Conservation (phyloP, 805 yeast genomes). For the Maudiozyma barnettii region DNA sequence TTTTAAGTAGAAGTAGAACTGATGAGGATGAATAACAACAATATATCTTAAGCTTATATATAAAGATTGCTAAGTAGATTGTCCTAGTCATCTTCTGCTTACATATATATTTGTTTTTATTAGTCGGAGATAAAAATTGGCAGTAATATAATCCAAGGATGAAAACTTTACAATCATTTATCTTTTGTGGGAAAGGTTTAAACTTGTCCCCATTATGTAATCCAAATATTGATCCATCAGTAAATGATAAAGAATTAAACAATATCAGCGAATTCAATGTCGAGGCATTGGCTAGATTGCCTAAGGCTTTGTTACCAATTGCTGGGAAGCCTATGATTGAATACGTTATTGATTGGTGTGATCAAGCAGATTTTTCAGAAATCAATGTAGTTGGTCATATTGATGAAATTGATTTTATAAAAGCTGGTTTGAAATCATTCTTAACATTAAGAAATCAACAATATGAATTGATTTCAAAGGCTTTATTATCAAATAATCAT, state of each 20-base stretch:
- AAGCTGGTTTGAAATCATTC: slow-evolving; percentile 41
- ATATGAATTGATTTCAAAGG: slow-evolving; percentile 18
- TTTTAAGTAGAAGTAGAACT: too few species aligned
- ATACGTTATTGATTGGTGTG: slow-evolving; percentile 90
- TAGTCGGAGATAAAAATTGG: too few species aligned
- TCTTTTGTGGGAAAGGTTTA: slow-evolving; percentile 80
- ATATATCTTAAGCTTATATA: too few species aligned
- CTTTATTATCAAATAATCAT: slow-evolving; percentile 17
- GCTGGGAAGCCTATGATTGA: slow-evolving; percentile 85
- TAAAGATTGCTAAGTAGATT: too few species aligned
- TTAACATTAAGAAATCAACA: slow-evolving; percentile 32
- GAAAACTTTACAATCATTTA: slow-evolving; percentile 81
- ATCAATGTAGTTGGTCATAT: slow-evolving; percentile 53
- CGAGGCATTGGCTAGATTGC: slow-evolving; percentile 30
- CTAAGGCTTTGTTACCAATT: slow-evolving; percentile 82
- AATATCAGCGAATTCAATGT: neutral
- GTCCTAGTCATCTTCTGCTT: too few species aligned
- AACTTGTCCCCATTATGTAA: slow-evolving; percentile 53
- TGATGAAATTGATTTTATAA: slow-evolving; percentile 39
- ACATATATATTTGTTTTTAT: too few species aligned
- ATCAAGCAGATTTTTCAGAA: slow-evolving; percentile 64
- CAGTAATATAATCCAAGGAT: slow-evolving; percentile 29
- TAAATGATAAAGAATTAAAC: neutral
- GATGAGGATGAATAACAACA: neutral
- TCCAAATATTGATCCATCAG: neutral